Evolutionary conservation across 2,329 filamentous ascomycete genomes (phyloP), one percentile per base, ranked within the genome.

Genomic region (Alternaria gaisen): DNA sequence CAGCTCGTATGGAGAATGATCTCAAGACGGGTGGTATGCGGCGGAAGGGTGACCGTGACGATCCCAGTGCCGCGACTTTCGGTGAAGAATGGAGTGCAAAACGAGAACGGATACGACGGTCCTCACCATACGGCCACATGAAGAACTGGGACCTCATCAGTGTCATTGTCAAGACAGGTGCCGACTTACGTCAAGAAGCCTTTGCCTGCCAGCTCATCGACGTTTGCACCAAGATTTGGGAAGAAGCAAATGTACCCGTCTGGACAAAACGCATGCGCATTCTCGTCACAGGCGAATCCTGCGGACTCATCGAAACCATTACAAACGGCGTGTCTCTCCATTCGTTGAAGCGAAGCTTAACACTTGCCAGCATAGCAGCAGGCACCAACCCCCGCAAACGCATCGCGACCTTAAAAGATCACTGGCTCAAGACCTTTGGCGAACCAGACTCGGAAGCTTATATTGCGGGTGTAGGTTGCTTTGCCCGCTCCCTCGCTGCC

Each of bases 211-310:
- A 95, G 79, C 85, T 95, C 44, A 95, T 95, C 67, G 84, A 88
- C 58, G 90, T 93, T 12, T 95, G 92, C 79, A 86, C 91, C 72
- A 91, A 90, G 80, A 93, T 94, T 67, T 95, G 91, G 90, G 82
- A 88, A 47, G 91, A 93, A 64, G 89, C 91, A 16, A 81, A 84
- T 26, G 87, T 91, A 32, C 86, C 90, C 36, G 92, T 95, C n/a
- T 95, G 92, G 92, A 91, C 94, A 20, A 94, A 94, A 80, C 84
- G 90, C 60, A 95, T 95, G 92, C 88, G 91, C 55, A 95, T 95
- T 54, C 82, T 95, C 53, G 92, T 95, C 41, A 94, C 91, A 5
- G 92, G 92, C 62, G 92, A 94, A 80, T 92, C 90, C 9, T 94
- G 91, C 1, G 92, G 92, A 3, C 85, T 95, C 47, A 92, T 95